Percentiles rank a stretch among this genome's conserved stretches.
phyloP scores from a whole-genome alignment of 257 asterid species.

The Solanum boliviense region DNA sequence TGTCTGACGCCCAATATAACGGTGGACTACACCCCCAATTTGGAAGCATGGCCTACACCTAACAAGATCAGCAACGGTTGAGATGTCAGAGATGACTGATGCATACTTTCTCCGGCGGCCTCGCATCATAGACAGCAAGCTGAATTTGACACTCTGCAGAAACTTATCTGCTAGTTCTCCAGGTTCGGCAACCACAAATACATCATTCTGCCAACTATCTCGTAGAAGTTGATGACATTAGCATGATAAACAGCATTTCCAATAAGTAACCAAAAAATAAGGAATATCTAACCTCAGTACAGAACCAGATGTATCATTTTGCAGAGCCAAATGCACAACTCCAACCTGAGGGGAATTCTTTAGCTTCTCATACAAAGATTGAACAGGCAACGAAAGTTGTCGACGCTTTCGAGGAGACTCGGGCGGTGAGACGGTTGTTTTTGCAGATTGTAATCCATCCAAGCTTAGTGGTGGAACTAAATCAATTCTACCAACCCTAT shows the following conservation, averaged over 20 bases:
- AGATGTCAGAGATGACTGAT: conserved; percentile 49
- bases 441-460: conserved; percentile 76
- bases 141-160: conserved; percentile 76
- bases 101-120: conserved; percentile 70
- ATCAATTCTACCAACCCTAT: conserved; percentile 61
- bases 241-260: conserved; percentile 2
- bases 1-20: conserved; percentile 94
- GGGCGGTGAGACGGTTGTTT: conserved; percentile 57
- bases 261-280: background rate
- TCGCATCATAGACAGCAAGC: conserved; percentile 67
- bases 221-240: conserved; percentile 5
- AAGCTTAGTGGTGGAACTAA: conserved; percentile 87
- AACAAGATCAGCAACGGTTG: conserved; percentile 80
- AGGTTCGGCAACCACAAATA: conserved; percentile 97
- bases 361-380: conserved; percentile 68
- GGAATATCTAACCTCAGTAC: conserved; percentile 53
- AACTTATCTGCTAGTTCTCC: conserved; percentile 92
- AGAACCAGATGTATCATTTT: conserved; percentile 83
- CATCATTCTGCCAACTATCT: conserved; percentile 96
- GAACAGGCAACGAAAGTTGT: conserved; percentile 53
- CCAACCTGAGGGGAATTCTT: conserved; percentile 91
- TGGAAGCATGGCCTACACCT: conserved; percentile 83
- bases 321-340: conserved; percentile 81
- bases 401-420: conserved; percentile 73
- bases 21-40: conserved; percentile 95